Conservation (phyloP, 169 alveolate species). For the Plasmodium reichenowi region DNA sequence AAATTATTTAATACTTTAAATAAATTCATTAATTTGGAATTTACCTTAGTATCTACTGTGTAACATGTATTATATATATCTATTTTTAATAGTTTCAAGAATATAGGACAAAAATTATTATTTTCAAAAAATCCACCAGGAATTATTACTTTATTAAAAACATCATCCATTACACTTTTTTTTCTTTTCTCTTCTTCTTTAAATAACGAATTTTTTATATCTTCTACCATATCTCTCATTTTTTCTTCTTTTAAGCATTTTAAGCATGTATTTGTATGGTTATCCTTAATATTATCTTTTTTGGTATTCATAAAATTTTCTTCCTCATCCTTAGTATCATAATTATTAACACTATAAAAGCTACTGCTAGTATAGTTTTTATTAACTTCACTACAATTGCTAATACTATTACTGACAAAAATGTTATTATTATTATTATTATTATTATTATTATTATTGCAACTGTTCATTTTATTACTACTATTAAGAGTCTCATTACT, state of each 20-base stretch:
- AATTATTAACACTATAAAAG: neutral
- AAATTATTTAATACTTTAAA: slow-evolving; percentile 17
- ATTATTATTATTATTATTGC: neutral
- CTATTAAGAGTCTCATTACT: neutral
- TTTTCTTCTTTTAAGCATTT: neutral
- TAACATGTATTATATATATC: slow-evolving; percentile 64
- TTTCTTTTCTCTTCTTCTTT: slow-evolving; percentile 13
- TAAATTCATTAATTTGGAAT: slow-evolving; percentile 27
- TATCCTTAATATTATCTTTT: neutral
- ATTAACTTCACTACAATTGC: neutral
- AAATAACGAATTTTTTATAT: slow-evolving; percentile 19
- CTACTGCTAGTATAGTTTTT: neutral
- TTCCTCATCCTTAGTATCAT: neutral
- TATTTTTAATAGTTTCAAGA: slow-evolving; percentile 48
- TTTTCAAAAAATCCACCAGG: slow-evolving; percentile 75
- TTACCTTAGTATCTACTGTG: slow-evolving; percentile 7
- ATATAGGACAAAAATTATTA: slow-evolving; percentile 74
- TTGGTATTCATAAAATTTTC: neutral
- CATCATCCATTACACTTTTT: slow-evolving; percentile 27
- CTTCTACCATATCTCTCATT: slow-evolving; percentile 1
- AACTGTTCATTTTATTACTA: neutral
- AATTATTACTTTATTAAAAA: slow-evolving; percentile 60
- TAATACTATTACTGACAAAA: neutral
- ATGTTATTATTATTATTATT: neutral
- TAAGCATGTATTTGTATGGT: neutral